Evolutionary conservation across 2,329 filamentous ascomycete species (phyloP), one percentile per base, ranked within the genome.

Genomic region (Stagonosporopsis cucurbitacearum): DNA sequence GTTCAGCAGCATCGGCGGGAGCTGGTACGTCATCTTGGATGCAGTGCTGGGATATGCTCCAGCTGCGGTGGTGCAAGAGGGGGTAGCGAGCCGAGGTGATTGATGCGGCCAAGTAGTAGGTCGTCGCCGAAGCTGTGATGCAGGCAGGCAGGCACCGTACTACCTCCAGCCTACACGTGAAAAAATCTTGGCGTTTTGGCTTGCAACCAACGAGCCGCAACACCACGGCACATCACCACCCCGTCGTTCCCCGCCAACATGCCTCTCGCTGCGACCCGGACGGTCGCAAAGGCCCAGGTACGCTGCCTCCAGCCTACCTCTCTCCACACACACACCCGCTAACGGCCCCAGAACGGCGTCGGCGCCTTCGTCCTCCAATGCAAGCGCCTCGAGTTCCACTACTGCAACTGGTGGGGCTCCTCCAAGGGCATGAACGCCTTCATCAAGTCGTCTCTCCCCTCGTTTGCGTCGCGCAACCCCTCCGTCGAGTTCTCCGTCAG

Each of bases 291-390:
- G 63, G 74, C 81, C 59, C 83, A 84, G 72, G 85, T 87, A 77
- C 58, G 81, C 69, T 1, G 1, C 17, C 17, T 26, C 22, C 12
- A 17, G 11, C 32, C 11, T 40, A 9, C 11, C 3, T 4, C 30
- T 5, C 11, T 25, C 1, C 3, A 8, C 5, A 19, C 26, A 23
- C 5, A 6, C n/a, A 20, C 11, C 28, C 28, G 9, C 55, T 58
- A 6, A 58, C 46, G 12, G n/a, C 32, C 19, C 6, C 26, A 58
- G 55, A 58, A 58, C 22, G 55, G 95, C 83, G 84, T 98, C 66
- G 94, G 94, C 71, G 91, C 93, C 75, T 98, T 98, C 82, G 91
- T 99, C 78, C 86, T 97, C 55, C 94, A 96, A 82, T 99, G 95
- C 87, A 96, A 92, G 83, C 90, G 89, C 74, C 82, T 99, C 76